Evolutionary conservation across 2,329 filamentous ascomycete species (phyloP), one percentile per base, ranked within the genome.

Genomic region (Whalleya microplaca): DNA sequence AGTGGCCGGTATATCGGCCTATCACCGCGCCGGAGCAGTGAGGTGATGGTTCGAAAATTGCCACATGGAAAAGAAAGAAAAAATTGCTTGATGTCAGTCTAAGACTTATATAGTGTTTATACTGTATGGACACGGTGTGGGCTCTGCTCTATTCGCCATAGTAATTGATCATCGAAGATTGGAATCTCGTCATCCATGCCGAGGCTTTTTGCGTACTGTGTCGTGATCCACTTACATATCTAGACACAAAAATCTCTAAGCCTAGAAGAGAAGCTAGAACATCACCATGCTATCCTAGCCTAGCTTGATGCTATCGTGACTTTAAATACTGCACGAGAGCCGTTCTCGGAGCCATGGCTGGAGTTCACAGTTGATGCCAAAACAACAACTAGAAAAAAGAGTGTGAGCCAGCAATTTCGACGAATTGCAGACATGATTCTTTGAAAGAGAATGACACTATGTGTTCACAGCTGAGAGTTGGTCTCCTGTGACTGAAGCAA

Each of bases 321-420:
- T 14, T 12, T 7, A 37, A 37, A 37, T 37, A 7, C 14, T 46
- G 61, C 62, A 48, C 63, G 55, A 48, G 66, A 61, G 48, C 51
- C 53, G 45, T 16, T 52, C 23, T 44, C 47, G 45, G 59, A 58
- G 50, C 53, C 53, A 18, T 54, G 48, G 43, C 48, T 55, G 45
- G 60, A 55, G 52, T 44, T 49, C 43, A 60, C 54, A 21, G 43
- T 46, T 27, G 52, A 51, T 47, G 40, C 56, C 50, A 64, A 43
- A 27, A 48, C 53, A 40, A 58, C 20, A 18, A 52, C 55, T 3
- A 59, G 23, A 27, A 64, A 51, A 52, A 62, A 52, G 21, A 55
- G 41, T 47, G 53, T 21, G 45, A 52, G 44, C 47, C 54, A 48
- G 48, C 9, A 32, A 54, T 44, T 55, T 19, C 50, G 40, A 23